phyloP scores from a whole-genome alignment of 2,329 filamentous ascomycete genomes.

The Leptosphaerulina australis region DNA sequence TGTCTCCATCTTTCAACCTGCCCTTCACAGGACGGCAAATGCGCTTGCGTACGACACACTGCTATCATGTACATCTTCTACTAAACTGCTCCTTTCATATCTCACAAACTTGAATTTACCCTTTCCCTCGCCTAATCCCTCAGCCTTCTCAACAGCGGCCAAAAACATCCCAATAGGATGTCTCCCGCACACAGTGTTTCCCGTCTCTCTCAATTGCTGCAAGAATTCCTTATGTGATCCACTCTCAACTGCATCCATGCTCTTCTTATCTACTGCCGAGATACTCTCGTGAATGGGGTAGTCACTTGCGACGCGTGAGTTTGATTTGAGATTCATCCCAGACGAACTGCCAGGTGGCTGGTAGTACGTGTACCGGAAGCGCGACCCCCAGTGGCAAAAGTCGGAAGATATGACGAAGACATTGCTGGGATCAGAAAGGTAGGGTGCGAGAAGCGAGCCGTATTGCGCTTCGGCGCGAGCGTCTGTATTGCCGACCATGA shows the following conservation, averaged over 20 bases:
- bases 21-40: slow-evolving; percentile 66
- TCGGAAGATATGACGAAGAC: slow-evolving; percentile 91
- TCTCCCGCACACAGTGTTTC: slow-evolving; percentile 91
- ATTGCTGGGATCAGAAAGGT: slow-evolving; percentile 75
- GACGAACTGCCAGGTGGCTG: slow-evolving; percentile 56
- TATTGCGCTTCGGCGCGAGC: slow-evolving; percentile 68
- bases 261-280: slow-evolving; percentile 74
- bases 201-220: slow-evolving; percentile 70
- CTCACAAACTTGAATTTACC: slow-evolving; percentile 77
- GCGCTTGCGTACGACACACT: slow-evolving; percentile 97
- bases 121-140: slow-evolving; percentile 56
- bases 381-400: slow-evolving; percentile 92
- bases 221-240: slow-evolving; percentile 75
- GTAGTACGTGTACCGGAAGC: slow-evolving; percentile 86
- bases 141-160: slow-evolving; percentile 75
- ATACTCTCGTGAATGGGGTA: slow-evolving; percentile 84
- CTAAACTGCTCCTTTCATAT: slow-evolving; percentile 85
- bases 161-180: slow-evolving; percentile 94
- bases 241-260: slow-evolving; percentile 83
- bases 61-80: slow-evolving; percentile 69
- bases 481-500: slow-evolving; percentile 80
- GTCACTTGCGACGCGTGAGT: slow-evolving; percentile 52
- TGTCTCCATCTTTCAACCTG: not conserved
- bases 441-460: slow-evolving; percentile 75
- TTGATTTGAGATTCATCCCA: slow-evolving; percentile 40